Evolutionary conservation across 2,329 filamentous ascomycete genomes (phyloP), one percentile per base, ranked within the genome.

Genomic region (Nemania sp.): DNA sequence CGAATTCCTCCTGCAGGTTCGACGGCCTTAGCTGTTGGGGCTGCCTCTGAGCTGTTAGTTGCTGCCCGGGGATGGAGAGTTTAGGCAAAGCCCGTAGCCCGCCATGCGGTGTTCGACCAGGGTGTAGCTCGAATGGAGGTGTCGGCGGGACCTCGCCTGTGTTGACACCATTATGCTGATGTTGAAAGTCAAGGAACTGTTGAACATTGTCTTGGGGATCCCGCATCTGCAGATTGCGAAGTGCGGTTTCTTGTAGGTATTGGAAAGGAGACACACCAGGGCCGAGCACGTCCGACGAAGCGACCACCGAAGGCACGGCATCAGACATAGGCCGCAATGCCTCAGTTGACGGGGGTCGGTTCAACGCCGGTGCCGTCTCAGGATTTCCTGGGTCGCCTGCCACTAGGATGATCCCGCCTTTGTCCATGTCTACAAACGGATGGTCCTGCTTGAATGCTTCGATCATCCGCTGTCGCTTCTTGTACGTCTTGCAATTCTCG

Each of bases 121-220:
- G 82, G 62, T 83, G 82, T 68, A 87, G 79, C 77, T 90, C 87
- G 67, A 89, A 89, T 3, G 88, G 87, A 15, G 90, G 89, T 7
- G 88, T 88, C 9, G 85, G 85, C 7, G 87, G 85, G n/a, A 90
- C 83, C 54, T 88, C 84, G 63, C 79, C 79, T 21, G 76, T 71
- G 73, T 75, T 67, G 45, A 67, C 68, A 21, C 57, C 64, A 37
- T 68, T 67, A 21, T 74, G 64, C 57, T 84, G 82, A 72, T 74
- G 88, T 74, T 98, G 94, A 73, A 97, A 93, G 71, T 86, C 86
- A 54, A 98, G 83, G 76, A 97, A 98, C 67, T 96, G 91, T 71
- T 91, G 88, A 37, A 98, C 92, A 68, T 94, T 96, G 77, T 97
- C 93, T 74, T 96, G 93, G 5, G 93, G 90, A 71, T 97, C 92